A percentile compares a stretch with the other conserved stretches of the same genome.
phyloP scores from a whole-genome alignment of 306 rosid species.

The Begonia fuchsioides region DNA sequence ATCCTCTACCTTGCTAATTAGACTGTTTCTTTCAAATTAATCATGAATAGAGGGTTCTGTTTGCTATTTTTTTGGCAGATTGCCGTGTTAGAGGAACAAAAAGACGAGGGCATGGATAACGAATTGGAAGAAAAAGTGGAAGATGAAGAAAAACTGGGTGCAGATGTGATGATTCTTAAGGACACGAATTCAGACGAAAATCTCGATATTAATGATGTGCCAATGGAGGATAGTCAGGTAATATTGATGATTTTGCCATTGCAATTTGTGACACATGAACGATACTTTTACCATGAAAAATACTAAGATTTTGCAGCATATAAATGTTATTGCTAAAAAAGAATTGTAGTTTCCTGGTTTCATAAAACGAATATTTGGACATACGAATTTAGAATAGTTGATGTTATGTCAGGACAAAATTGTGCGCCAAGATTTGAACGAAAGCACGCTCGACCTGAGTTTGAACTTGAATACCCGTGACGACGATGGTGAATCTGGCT shows the following conservation, averaged over 20 bases:
- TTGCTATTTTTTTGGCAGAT: conserved; percentile 39
- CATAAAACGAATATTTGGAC: too few species aligned
- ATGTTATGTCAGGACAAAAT: conserved; percentile 28
- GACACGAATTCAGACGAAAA: conserved; percentile 48
- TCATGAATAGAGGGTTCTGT: neutral
- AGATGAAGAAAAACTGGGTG: conserved; percentile 36
- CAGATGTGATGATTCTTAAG: conserved; percentile 22
- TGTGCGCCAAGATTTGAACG: conserved; percentile 88
- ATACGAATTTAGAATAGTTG: too few species aligned
- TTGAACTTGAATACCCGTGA: conserved; percentile 70
- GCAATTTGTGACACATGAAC: too few species aligned
- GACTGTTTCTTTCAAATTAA: too few species aligned
- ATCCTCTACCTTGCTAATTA: too few species aligned
- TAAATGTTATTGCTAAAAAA: too few species aligned
- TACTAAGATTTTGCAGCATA: too few species aligned
- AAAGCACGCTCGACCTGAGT: conserved; percentile 82
- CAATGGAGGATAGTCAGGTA: conserved; percentile 88
- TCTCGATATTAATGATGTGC: conserved; percentile 84
- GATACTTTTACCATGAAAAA: too few species aligned
- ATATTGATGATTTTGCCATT: too few species aligned
- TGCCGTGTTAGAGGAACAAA: conserved; percentile 87
- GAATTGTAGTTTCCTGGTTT: too few species aligned
- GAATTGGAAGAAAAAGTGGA: conserved; percentile 16
- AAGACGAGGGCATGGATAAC: conserved; percentile 41
- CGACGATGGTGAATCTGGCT: conserved; percentile 31